phyloP scores from a whole-genome alignment of 2,329 filamentous ascomycete genomes.

The Aspergillus sp. region DNA sequence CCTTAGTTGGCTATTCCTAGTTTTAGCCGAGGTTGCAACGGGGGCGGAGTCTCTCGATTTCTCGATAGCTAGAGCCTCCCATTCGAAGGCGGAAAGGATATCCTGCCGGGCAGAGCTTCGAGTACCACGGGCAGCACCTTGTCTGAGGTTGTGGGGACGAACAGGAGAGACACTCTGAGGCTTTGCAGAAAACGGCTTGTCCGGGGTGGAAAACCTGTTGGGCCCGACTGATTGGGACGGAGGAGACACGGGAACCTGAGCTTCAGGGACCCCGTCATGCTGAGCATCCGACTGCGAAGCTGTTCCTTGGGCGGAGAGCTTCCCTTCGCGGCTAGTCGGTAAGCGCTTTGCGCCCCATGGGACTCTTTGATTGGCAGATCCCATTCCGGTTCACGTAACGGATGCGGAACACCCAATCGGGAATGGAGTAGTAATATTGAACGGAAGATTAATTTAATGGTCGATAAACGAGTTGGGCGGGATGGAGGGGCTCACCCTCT shows the following conservation, averaged over 20 bases:
- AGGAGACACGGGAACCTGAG: conserved; percentile 1
- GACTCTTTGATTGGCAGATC: conserved; percentile 19
- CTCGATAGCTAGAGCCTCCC: conserved; percentile 30
- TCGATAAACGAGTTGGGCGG: too few relatives aligned
- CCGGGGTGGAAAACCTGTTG: conserved; percentile 8
- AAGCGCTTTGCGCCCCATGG: conserved; percentile 17
- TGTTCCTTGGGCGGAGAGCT: neutral
- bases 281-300: neutral
- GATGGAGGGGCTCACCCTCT: conserved; percentile 16
- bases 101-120: conserved; percentile 22
- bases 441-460: neutral
- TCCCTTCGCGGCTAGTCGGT: conserved; percentile 13
- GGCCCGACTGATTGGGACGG: conserved; percentile 1
- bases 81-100: conserved; percentile 27
- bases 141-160: conserved; percentile 19
- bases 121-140: conserved; percentile 29
- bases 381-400: conserved; percentile 19
- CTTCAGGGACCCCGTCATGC: neutral
- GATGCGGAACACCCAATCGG: conserved; percentile 22
- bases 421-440: conserved; percentile 6
- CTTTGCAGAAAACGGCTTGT: conserved; percentile 1
- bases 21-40: conserved; percentile 9
- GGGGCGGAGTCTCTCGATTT: conserved; percentile 15
- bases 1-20: conserved; percentile 10
- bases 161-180: conserved; percentile 2